phyloP scores from a whole-genome alignment of 164 flowering plant genomes.

The Umbilicus rupestris region DNA sequence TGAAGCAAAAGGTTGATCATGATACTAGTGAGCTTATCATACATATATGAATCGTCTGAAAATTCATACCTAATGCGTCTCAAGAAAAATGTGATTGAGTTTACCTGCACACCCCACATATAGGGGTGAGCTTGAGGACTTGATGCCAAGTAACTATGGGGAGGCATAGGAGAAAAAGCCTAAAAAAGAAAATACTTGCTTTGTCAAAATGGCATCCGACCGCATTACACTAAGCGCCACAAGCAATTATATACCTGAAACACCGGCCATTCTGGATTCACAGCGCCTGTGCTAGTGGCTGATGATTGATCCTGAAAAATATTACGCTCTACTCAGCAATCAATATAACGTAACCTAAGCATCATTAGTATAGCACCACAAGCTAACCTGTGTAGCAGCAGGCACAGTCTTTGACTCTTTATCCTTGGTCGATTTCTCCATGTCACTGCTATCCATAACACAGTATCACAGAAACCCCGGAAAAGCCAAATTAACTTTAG shows the following conservation, averaged over 20 bases:
- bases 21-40: not conserved
- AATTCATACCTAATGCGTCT: not conserved
- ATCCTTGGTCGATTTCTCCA: slow-evolving; percentile 52
- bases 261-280: slow-evolving; percentile 80
- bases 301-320: slow-evolving; percentile 57
- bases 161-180: slow-evolving; percentile 91
- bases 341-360: not conserved
- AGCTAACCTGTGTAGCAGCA: slow-evolving; percentile 41
- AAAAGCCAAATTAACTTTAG: not conserved
- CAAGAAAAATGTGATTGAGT: not conserved
- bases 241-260: slow-evolving; percentile 51
- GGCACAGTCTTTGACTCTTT: slow-evolving; percentile 44
- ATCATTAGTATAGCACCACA: not conserved
- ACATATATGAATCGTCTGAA: not conserved
- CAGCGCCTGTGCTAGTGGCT: slow-evolving; percentile 37
- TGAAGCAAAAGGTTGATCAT: not conserved
- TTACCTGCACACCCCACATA: slow-evolving; percentile 99
- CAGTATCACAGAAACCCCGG: slow-evolving; percentile 12
- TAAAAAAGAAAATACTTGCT: slow-evolving; percentile 18
- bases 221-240: not conserved
- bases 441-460: slow-evolving; percentile 65
- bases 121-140: slow-evolving; percentile 94
- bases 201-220: not conserved
- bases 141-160: slow-evolving; percentile 76
- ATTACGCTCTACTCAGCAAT: not conserved